Conservation (phyloP, 345 rosid genomes). For the Rhizophora mangle region DNA sequence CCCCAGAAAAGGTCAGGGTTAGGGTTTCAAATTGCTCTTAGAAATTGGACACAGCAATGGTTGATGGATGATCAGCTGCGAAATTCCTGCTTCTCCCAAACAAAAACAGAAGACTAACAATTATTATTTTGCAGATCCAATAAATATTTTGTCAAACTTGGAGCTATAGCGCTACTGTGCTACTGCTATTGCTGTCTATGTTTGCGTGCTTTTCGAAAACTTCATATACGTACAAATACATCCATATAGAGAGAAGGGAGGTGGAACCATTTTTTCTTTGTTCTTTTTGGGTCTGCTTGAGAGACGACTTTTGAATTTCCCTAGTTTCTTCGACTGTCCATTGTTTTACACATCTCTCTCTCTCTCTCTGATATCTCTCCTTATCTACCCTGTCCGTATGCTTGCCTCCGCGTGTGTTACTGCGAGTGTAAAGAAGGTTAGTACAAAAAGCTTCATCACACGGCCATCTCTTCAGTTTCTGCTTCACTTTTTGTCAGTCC, state of each 20-base stretch:
- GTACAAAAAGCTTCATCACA: slow-evolving; percentile 30
- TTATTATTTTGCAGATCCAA: too few relatives aligned
- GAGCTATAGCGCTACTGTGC: too few relatives aligned
- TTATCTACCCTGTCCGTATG: not conserved
- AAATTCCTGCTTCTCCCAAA: not conserved
- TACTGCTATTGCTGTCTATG: too few relatives aligned
- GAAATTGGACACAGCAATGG: not conserved
- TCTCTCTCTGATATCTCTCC: not conserved
- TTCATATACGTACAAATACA: too few relatives aligned
- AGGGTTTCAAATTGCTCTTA: slow-evolving; percentile 26
- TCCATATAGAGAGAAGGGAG: too few relatives aligned
- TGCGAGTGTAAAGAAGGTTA: not conserved
- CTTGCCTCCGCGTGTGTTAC: too few relatives aligned
- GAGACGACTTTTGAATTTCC: slow-evolving; percentile 27
- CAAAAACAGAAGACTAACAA: too few relatives aligned
- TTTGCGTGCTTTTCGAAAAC: too few relatives aligned
- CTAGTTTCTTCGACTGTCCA: slow-evolving; percentile 35
- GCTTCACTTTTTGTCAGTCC: slow-evolving; percentile 38
- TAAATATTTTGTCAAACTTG: too few relatives aligned
- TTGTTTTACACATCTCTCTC: slow-evolving; percentile 12
- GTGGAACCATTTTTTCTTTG: not conserved
- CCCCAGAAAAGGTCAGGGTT: slow-evolving; percentile 26
- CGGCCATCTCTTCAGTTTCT: slow-evolving; percentile 23
- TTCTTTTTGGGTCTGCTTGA: not conserved
- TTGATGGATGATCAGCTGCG: not conserved